Evolutionary conservation across 257 asterid genomes (phyloP).

Genomic region (Primulina eburnea): DNA sequence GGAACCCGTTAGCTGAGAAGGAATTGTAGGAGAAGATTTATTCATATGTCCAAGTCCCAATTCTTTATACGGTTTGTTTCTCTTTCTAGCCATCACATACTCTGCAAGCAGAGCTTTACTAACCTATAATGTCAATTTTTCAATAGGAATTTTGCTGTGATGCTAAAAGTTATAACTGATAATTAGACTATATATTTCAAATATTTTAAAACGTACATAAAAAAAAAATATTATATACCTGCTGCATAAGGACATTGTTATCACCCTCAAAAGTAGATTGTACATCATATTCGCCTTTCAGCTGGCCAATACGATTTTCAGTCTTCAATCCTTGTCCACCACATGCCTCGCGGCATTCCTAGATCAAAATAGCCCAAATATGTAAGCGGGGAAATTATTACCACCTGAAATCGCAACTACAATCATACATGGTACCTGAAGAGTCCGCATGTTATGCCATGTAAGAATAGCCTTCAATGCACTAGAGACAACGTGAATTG

Average conservation of each 20-base stretch:
- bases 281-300: constrained; percentile 88
- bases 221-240: constrained; percentile 40
- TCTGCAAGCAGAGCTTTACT: constrained; percentile 88
- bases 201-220: too few relatives aligned
- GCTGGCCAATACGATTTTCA: constrained; percentile 89
- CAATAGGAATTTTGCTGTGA: background rate
- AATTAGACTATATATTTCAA: too few relatives aligned
- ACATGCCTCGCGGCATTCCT: constrained; percentile 99
- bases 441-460: constrained; percentile 97
- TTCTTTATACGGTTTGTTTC: constrained; percentile 66
- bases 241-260: constrained; percentile 97
- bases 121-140: constrained; percentile 45
- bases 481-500: constrained; percentile 89
- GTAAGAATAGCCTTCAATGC: constrained; percentile 78
- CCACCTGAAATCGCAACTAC: constrained; percentile 2
- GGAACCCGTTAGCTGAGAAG: constrained; percentile 51
- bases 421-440: constrained; percentile 57
- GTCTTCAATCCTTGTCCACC: constrained; percentile 98
- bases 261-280: constrained; percentile 98
- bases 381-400: constrained; percentile 25
- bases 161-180: background rate
- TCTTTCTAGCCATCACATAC: constrained; percentile 55
- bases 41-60: constrained; percentile 97
- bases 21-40: constrained; percentile 55
- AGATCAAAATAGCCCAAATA: constrained; percentile 18